These are phyloP conservation scores for Ogataea glucozyma DNA, from an alignment of 805 yeast genomes.

Conservation along the genomic window DNA sequence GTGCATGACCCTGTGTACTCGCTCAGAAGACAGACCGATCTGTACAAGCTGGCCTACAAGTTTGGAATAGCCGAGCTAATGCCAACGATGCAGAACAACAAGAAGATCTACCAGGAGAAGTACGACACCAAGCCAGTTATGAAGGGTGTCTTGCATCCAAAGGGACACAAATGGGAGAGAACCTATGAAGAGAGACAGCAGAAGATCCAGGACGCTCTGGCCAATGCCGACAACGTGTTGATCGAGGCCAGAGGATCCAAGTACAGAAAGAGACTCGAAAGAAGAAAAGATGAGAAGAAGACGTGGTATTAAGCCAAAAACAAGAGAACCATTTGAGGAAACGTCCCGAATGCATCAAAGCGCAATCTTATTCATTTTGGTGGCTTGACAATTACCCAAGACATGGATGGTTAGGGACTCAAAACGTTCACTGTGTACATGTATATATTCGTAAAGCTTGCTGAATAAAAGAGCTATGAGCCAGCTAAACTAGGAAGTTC, in stretches of 20 bases:
- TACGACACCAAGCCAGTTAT: constrained; percentile 66
- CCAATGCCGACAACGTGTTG: constrained; percentile 65
- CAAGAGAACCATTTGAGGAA: no score
- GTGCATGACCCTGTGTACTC: constrained; percentile 80
- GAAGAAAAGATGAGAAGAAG: constrained; percentile 38
- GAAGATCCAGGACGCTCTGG: constrained; percentile 65
- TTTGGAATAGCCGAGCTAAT: constrained; percentile 78
- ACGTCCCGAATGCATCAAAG: constrained; percentile 8
- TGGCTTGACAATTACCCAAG: background rate
- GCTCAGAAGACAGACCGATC: constrained; percentile 76
- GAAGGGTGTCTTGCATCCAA: constrained; percentile 76
- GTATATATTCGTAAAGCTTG: constrained; percentile 10
- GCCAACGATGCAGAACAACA: constrained; percentile 61
- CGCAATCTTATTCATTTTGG: background rate
- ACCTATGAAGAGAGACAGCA: constrained; percentile 56
- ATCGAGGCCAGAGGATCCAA: constrained; percentile 61
- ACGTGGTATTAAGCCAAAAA: constrained; percentile 42
- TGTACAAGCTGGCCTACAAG: constrained; percentile 78
- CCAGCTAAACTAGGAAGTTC: no score
- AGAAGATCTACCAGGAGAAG: constrained; percentile 78
- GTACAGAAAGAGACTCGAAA: constrained; percentile 45
- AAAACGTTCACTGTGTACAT: constrained; percentile 8
- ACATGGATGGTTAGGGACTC: no score
- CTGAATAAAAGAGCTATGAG: background rate
- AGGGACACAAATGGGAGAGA: constrained; percentile 81